phyloP scores from a whole-genome alignment of 768 basidiomycete species.

The Macrolepiota dolichaula region DNA sequence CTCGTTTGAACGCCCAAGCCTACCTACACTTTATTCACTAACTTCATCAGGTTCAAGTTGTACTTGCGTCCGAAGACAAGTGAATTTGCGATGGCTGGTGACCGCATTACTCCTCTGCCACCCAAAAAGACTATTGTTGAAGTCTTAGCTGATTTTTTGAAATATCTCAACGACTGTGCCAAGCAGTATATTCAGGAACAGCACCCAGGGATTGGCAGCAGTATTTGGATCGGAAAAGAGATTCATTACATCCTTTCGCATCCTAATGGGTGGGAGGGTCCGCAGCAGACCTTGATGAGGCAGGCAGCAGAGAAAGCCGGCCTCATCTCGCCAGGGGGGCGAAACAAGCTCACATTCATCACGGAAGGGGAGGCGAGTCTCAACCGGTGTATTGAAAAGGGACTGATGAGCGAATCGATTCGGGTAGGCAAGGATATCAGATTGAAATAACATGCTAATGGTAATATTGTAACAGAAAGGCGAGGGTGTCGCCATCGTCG shows the following conservation, averaged over 20 bases:
- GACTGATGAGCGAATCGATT: slow-evolving; percentile 25
- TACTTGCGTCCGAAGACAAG: slow-evolving; percentile 26
- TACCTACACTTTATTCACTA: not conserved
- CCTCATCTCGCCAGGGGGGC: slow-evolving; percentile 37
- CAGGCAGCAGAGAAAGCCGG: slow-evolving; percentile 47
- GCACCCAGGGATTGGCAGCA: slow-evolving; percentile 6
- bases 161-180: slow-evolving; percentile 35
- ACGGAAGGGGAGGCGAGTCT: slow-evolving; percentile 64
- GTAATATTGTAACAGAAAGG: slow-evolving; percentile 21
- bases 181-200: slow-evolving; percentile 12
- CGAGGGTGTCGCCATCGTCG: slow-evolving; percentile 34
- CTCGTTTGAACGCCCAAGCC: too few species aligned
- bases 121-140: not conserved
- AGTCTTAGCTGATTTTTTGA: slow-evolving; percentile 44
- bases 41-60: slow-evolving; percentile 30
- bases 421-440: slow-evolving; percentile 11
- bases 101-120: slow-evolving; percentile 36
- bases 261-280: slow-evolving; percentile 63
- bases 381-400: slow-evolving; percentile 47
- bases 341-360: slow-evolving; percentile 44
- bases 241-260: slow-evolving; percentile 54
- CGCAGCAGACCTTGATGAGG: slow-evolving; percentile 52
- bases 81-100: slow-evolving; percentile 3
- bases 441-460: not conserved
- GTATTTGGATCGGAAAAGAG: slow-evolving; percentile 19